Base-by-base conservation (phyloP, 1,139 yeast species). In the Entelexis paramagnoliae region DNA sequence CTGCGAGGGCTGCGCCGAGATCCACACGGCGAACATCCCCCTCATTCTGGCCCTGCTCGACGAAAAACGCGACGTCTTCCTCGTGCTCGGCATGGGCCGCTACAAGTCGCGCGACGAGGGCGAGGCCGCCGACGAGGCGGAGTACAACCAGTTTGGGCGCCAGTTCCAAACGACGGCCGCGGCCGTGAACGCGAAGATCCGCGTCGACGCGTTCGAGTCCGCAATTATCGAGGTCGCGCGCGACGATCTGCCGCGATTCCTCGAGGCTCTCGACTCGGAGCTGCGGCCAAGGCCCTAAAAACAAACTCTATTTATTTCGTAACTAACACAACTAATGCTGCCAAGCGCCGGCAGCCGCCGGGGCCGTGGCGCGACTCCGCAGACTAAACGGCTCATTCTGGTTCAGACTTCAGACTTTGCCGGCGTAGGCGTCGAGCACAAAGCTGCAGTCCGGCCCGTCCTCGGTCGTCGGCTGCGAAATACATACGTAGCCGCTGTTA, bases 161-260 rank as follows among this genome's bases (percentile, higher is more conserved):
- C 95, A 95, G 36, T 91, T 91, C 66, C 95, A 86, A 64, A 84
- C 83, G 59, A 83, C 88, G 39, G 93, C 96, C 1, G 75, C 73
- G 46, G 76, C 78, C 11, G 83, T 94, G 14, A 91, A 89, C 38
- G 96, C 97, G 6, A 81, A 85, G 60, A 89, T 88, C 33, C 76
- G 93, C 62, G 83, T 91, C 56, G 97, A 93, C 66, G 87, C 95
- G 61, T 91, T 91, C 67, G 97, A 91, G 63, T 85, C 95, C 57
- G 81, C 96, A 2, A 86, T 91, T 35, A 87, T 93, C 43, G 97
- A 91, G 67, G 81, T 93, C 46, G 71, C 87, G 54, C 83, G 81
- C 63, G 95, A 88, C 51, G 98, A 93, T 64, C 72, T 91, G 59
- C 75, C 88, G 3, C 87, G 95, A 43, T 91, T 91, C 63, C 70